phyloP scores from a whole-genome alignment of 768 basidiomycete genomes.

The Agaricus subrufescens region DNA sequence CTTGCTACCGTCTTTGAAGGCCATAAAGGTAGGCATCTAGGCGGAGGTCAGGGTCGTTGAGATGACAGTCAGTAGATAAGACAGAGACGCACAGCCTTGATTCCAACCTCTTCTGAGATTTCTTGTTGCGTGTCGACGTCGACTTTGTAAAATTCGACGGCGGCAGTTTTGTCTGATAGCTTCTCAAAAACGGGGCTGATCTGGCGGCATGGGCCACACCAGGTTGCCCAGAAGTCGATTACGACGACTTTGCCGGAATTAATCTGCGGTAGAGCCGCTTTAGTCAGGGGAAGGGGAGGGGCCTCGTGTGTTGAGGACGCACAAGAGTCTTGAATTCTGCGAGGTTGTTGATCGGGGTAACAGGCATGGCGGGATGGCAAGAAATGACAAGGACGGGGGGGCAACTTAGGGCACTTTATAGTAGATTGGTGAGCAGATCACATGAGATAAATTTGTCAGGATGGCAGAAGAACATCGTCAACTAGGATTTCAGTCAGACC shows the following conservation, averaged over 20 bases:
- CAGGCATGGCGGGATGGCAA: constrained; percentile 6
- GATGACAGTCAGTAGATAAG: background rate
- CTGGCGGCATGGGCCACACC: constrained; percentile 68
- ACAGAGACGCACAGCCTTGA: constrained; percentile 50
- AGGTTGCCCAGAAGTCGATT: constrained; percentile 75
- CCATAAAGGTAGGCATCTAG: constrained; percentile 40
- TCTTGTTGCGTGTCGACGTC: constrained; percentile 59
- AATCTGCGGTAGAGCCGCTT: constrained; percentile 28
- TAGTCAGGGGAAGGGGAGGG: background rate
- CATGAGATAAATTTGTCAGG: constrained; percentile 2
- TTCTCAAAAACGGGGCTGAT: constrained; percentile 66
- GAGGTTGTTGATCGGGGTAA: constrained; percentile 6
- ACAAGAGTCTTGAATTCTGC: constrained; percentile 11
- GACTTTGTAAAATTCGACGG: constrained; percentile 65
- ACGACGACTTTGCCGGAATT: constrained; percentile 40
- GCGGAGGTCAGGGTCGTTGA: background rate
- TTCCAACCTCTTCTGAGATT: constrained; percentile 52
- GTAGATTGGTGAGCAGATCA: constrained; percentile 10
- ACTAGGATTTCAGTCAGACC: background rate
- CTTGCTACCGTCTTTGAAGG: constrained; percentile 33
- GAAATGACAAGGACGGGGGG: background rate
- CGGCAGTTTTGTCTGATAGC: constrained; percentile 30
- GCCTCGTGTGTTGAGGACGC: background rate
- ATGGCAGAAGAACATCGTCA: background rate
- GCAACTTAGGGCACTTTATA: too few species aligned